Conservation (phyloP, 352 stramenopile genomes). For the Pythium vanterpoolii region DNA sequence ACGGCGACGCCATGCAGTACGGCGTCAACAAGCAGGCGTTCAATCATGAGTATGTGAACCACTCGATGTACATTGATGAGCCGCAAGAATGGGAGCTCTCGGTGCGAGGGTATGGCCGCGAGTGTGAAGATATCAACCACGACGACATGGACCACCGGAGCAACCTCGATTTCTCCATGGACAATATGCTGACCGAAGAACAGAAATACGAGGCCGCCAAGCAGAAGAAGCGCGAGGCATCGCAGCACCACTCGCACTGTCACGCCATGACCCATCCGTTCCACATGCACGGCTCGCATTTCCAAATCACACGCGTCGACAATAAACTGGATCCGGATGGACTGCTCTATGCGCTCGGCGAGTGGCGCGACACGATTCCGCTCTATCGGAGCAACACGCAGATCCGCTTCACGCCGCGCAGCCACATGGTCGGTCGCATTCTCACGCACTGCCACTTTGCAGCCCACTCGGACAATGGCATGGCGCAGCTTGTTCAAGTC, state of each 20-base stretch:
- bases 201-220: constrained; percentile 13
- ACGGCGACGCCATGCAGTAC: constrained; percentile 36
- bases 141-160: constrained; percentile 19
- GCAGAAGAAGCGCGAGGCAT: constrained; percentile 13
- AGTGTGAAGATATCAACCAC: constrained; percentile 35
- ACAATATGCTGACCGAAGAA: constrained; percentile 23
- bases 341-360: constrained; percentile 52
- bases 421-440: constrained; percentile 63
- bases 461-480: constrained; percentile 64
- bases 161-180: constrained; percentile 30
- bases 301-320: constrained; percentile 54
- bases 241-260: constrained; percentile 31
- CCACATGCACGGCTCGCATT: constrained; percentile 77
- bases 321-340: constrained; percentile 43
- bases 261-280: constrained; percentile 78
- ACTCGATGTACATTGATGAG: constrained; percentile 69
- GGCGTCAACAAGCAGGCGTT: constrained; percentile 65
- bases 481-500: constrained; percentile 71
- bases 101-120: constrained; percentile 45
- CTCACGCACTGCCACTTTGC: constrained; percentile 78
- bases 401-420: constrained; percentile 62
- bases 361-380: constrained; percentile 78
- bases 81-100: constrained; percentile 66
- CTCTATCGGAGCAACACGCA: constrained; percentile 58
- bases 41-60: constrained; percentile 41